A percentile compares a stretch with the other conserved stretches of the same genome.
These are phyloP conservation scores for Chaetomium cochliodes DNA, from an alignment of 495 filamentous ascomycete genomes.

Conservation along the genomic window DNA sequence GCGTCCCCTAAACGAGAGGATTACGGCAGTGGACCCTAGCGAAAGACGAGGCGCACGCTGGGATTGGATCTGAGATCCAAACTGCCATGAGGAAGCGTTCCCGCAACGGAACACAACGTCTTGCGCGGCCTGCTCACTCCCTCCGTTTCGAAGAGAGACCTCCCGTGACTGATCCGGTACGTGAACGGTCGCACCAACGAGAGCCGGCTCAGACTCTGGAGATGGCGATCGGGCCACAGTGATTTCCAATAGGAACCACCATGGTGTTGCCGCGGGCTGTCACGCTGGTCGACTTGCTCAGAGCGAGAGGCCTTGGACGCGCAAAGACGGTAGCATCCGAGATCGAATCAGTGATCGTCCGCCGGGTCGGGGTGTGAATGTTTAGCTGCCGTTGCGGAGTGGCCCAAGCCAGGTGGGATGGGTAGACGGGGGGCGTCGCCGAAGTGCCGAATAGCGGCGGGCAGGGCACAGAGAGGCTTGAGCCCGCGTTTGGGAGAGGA, in stretches of 20 bases:
- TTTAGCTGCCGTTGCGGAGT: constrained; percentile 20
- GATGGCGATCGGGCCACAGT: constrained; percentile 18
- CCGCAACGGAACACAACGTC: neutral
- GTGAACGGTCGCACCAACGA: neutral
- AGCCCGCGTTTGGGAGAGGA: constrained; percentile 10
- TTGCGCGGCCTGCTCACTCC: neutral
- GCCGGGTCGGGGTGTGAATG: constrained; percentile 16
- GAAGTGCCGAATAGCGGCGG: neutral
- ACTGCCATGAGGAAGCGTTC: neutral
- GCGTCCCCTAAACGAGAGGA: neutral
- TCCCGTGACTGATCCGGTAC: constrained; percentile 26
- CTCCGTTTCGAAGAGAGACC: constrained; percentile 25
- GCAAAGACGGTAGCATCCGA: constrained; percentile 30
- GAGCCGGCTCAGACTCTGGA: constrained; percentile 2
- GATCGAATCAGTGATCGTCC: constrained; percentile 36
- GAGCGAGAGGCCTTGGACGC: constrained; percentile 4
- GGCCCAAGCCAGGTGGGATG: constrained; percentile 13
- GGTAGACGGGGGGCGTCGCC: constrained; percentile 26
- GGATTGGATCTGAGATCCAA: constrained; percentile 18
- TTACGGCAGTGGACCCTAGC: neutral
- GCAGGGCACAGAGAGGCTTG: neutral
- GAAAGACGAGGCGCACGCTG: constrained; percentile 18
- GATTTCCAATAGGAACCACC: constrained; percentile 16
- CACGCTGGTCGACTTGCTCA: constrained; percentile 6
- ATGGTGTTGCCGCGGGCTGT: constrained; percentile 9